Conservation (phyloP, 2,329 filamentous ascomycete species). For the Penicillium thymicola region DNA sequence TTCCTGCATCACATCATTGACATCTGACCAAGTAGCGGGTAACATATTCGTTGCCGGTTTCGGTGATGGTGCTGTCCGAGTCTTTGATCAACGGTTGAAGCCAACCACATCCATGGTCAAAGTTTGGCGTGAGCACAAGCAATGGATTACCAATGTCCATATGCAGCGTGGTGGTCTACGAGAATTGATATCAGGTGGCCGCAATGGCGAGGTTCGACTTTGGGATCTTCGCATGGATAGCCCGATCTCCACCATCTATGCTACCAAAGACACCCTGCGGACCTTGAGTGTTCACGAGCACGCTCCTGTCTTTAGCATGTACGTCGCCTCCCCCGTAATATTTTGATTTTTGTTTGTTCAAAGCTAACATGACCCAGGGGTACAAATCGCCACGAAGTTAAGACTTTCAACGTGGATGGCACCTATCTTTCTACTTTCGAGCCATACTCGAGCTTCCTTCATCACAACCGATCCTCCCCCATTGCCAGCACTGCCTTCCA, state of each 20-base stretch:
- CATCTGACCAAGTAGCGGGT: slow-evolving; percentile 95
- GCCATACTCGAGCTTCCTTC: slow-evolving; percentile 84
- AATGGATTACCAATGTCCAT: slow-evolving; percentile 95
- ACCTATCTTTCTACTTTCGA: slow-evolving; percentile 77
- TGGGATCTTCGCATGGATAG: slow-evolving; percentile 93
- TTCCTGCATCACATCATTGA: slow-evolving; percentile 92
- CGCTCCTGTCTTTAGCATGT: slow-evolving; percentile 91
- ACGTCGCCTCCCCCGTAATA: slow-evolving; percentile 44
- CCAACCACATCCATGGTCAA: slow-evolving; percentile 90
- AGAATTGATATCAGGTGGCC: slow-evolving; percentile 84
- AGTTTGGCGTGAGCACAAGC: slow-evolving; percentile 93
- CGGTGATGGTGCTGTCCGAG: slow-evolving; percentile 87
- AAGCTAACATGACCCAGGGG: slow-evolving; percentile 56
- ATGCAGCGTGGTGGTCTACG: slow-evolving; percentile 93
- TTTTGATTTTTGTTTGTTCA: not conserved
- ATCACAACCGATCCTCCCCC: slow-evolving; percentile 73
- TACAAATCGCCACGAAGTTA: slow-evolving; percentile 81
- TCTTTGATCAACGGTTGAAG: slow-evolving; percentile 84
- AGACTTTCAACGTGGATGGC: slow-evolving; percentile 87
- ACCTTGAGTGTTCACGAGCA: slow-evolving; percentile 94
- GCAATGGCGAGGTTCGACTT: slow-evolving; percentile 88
- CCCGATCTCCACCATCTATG: slow-evolving; percentile 68
- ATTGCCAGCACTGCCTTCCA: slow-evolving; percentile 92
- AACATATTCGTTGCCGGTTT: slow-evolving; percentile 96
- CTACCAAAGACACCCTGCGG: slow-evolving; percentile 73